Evolutionary conservation across 2,329 filamentous ascomycete species (phyloP).

Genomic region (Macrophomina tecta): DNA sequence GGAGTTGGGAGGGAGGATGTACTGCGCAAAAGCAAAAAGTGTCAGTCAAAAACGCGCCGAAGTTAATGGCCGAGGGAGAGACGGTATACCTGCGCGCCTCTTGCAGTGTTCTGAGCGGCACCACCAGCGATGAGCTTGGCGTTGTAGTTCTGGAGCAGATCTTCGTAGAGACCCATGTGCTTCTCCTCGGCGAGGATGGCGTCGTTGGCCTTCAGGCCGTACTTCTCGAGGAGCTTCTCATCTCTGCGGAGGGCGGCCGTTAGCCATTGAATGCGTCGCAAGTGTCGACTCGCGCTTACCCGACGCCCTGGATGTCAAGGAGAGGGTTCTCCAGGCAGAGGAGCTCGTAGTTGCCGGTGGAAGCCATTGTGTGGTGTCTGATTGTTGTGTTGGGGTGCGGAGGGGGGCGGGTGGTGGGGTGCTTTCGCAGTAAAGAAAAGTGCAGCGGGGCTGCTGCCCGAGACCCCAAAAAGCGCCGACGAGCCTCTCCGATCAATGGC

Average conservation of each 20-base stretch:
- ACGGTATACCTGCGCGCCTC: slow-evolving; percentile 77
- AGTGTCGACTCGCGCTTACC: slow-evolving; percentile 51
- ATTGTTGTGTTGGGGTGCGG: slow-evolving; percentile 2
- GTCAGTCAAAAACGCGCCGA: slow-evolving; percentile 22
- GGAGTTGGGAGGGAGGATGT: slow-evolving; percentile 87
- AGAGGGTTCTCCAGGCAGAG: slow-evolving; percentile 97
- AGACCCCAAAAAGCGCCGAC: slow-evolving; percentile 16
- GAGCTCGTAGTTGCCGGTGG: slow-evolving; percentile 81
- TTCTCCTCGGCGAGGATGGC: slow-evolving; percentile 94
- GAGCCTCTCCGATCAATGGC: slow-evolving; percentile 11
- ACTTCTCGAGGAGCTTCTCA: slow-evolving; percentile 86
- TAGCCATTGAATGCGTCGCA: slow-evolving; percentile 25
- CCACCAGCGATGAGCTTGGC: slow-evolving; percentile 95
- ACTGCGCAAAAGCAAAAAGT: slow-evolving; percentile 58
- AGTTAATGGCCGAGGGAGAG: not conserved
- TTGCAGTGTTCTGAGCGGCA: slow-evolving; percentile 95
- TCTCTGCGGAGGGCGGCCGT: slow-evolving; percentile 61
- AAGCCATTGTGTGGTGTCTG: slow-evolving; percentile 65
- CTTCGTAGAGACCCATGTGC: slow-evolving; percentile 89
- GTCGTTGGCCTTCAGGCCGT: slow-evolving; percentile 92
- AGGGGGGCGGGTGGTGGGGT: slow-evolving; percentile 17
- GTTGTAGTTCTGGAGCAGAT: slow-evolving; percentile 88
- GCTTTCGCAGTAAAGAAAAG: slow-evolving; percentile 20
- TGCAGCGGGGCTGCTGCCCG: slow-evolving; percentile 24
- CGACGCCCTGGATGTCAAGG: slow-evolving; percentile 89